These are phyloP conservation scores for Candida gorgasii DNA, from an alignment of 805 yeast species.

Conservation along the genomic window DNA sequence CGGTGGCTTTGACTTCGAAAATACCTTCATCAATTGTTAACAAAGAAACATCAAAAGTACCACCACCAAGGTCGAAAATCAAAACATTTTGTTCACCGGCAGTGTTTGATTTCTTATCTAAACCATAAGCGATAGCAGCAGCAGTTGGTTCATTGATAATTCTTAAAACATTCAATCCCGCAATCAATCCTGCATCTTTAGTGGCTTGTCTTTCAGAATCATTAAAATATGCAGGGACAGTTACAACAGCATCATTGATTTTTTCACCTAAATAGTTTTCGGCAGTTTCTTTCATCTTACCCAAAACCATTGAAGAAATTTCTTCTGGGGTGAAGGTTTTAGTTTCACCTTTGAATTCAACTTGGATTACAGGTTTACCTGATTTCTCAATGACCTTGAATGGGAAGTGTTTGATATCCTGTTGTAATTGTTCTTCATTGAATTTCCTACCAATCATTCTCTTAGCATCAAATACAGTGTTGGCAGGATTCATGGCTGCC, in stretches of 20 bases:
- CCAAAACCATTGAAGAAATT: slow-evolving; percentile 87
- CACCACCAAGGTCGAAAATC: slow-evolving; percentile 96
- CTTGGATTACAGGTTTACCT: slow-evolving; percentile 87
- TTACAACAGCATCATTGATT: slow-evolving; percentile 57
- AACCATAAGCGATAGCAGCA: slow-evolving; percentile 48
- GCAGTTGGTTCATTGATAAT: slow-evolving; percentile 48
- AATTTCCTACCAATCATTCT: slow-evolving; percentile 87
- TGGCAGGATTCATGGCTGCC: slow-evolving; percentile 93
- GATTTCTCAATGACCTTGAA: slow-evolving; percentile 74
- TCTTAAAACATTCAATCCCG: slow-evolving; percentile 48
- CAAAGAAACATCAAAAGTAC: slow-evolving; percentile 91
- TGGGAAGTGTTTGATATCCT: slow-evolving; percentile 86
- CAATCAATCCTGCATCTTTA: slow-evolving; percentile 45
- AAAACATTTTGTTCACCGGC: slow-evolving; percentile 77
- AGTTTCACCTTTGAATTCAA: slow-evolving; percentile 84
- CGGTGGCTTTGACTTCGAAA: slow-evolving; percentile 89
- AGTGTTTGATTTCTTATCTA: slow-evolving; percentile 53
- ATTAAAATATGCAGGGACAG: slow-evolving; percentile 46
- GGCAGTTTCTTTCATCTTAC: slow-evolving; percentile 92
- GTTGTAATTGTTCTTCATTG: slow-evolving; percentile 73
- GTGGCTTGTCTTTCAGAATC: slow-evolving; percentile 49
- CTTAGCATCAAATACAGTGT: slow-evolving; percentile 95
- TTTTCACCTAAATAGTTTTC: slow-evolving; percentile 84
- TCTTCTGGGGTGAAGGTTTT: slow-evolving; percentile 92
- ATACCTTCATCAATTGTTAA: slow-evolving; percentile 89